Conservation (phyloP, 305 asterid genomes). For the Withania somnifera region DNA sequence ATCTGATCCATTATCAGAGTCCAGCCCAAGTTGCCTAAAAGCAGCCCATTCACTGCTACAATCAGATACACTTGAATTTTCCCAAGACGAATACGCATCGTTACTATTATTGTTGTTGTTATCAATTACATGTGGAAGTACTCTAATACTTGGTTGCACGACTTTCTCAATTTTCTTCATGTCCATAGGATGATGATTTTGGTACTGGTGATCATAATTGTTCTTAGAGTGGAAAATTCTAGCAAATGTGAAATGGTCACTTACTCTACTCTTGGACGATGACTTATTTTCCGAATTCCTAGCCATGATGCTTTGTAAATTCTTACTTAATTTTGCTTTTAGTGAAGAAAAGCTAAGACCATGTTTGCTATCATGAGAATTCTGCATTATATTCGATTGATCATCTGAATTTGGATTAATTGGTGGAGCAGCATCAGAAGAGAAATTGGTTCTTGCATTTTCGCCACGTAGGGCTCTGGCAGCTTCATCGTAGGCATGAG, state of each 20-base stretch:
- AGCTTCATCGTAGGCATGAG: constrained; percentile 81
- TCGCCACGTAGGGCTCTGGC: constrained; percentile 81
- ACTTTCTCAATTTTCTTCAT: constrained; percentile 48
- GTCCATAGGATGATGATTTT: constrained; percentile 18
- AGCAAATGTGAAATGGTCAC: constrained; percentile 82
- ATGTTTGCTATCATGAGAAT: constrained; percentile 12
- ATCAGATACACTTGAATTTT: constrained; percentile 38
- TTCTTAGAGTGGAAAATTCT: constrained; percentile 62
- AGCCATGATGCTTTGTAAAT: constrained; percentile 67
- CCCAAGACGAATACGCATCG: constrained; percentile 24
- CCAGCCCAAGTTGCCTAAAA: constrained; percentile 21
- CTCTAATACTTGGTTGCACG: constrained; percentile 72
- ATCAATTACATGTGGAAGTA: constrained; percentile 31
- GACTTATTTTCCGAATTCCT: constrained; percentile 53
- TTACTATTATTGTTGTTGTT: constrained; percentile 4
- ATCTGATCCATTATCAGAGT: constrained; percentile 60
- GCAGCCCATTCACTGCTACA: constrained; percentile 49
- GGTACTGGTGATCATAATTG: constrained; percentile 25
- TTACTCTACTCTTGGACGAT: constrained; percentile 47
- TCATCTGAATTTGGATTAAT: constrained; percentile 3
- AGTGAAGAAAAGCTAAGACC: constrained; percentile 66
- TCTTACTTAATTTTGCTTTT: constrained; percentile 73
- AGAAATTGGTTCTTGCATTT: constrained; percentile 72
- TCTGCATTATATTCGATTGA: not conserved
- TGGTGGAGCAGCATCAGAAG: constrained; percentile 7